phyloP scores from a whole-genome alignment of 2,329 filamentous ascomycete species.

The Xylaria sp. region DNA sequence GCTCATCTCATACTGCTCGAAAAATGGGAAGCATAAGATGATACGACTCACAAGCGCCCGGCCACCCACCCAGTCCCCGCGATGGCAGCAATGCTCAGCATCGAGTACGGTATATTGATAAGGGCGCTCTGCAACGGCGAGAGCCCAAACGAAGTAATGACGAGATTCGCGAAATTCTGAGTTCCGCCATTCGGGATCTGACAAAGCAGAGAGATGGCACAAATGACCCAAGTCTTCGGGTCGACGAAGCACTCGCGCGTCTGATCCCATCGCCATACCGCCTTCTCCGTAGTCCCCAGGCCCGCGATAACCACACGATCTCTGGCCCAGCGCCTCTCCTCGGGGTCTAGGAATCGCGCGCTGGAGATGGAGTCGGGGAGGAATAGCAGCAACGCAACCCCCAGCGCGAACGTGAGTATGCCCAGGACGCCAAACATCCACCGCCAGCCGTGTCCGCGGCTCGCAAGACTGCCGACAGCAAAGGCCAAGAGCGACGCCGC shows the following conservation, averaged over 20 bases:
- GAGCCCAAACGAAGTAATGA: conserved; percentile 62
- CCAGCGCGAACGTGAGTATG: conserved; percentile 56
- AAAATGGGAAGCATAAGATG: not conserved
- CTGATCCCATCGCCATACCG: conserved; percentile 57
- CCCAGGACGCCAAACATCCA: conserved; percentile 66
- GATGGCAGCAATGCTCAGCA: conserved; percentile 56
- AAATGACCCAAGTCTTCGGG: conserved; percentile 65
- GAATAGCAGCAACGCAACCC: conserved; percentile 52
- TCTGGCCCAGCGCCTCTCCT: conserved; percentile 56
- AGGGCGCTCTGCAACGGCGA: conserved; percentile 59
- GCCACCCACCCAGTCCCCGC: conserved; percentile 56
- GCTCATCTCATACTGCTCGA: no score
- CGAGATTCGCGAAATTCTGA: conserved; percentile 63
- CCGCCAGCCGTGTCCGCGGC: conserved; percentile 47
- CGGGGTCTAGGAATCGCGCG: conserved; percentile 61
- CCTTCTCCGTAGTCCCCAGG: conserved; percentile 56
- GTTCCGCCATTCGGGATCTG: conserved; percentile 69
- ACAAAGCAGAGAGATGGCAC: conserved; percentile 56
- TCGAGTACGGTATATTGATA: conserved; percentile 64
- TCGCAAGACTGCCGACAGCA: conserved; percentile 51
- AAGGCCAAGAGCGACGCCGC: conserved; percentile 58
- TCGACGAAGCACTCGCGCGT: conserved; percentile 59
- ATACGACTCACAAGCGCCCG: conserved; percentile 47
- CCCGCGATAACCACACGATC: conserved; percentile 56
- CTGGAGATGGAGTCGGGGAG: conserved; percentile 60